A percentile compares a stretch with the other conserved stretches of the same genome.
These are phyloP conservation scores for Cytidiella melzeri DNA, from an alignment of 768 basidiomycete species.

Conservation along the genomic window DNA sequence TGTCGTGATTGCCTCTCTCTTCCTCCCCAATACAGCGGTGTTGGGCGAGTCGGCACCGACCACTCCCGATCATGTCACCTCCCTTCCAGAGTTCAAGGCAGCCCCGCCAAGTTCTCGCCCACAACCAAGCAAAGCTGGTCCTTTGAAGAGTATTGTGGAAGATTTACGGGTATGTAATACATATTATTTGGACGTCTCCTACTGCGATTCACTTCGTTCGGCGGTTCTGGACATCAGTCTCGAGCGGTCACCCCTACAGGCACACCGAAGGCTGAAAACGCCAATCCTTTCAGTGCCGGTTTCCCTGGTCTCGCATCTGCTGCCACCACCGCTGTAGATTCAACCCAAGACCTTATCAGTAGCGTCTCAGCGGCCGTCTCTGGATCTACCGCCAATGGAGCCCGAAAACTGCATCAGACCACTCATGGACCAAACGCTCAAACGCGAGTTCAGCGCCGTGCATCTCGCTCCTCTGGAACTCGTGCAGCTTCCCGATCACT, in stretches of 20 bases:
- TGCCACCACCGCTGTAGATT: slow-evolving; percentile 7
- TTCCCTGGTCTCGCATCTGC: slow-evolving; percentile 19
- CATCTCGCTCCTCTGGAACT: slow-evolving; percentile 12
- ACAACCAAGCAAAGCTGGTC: slow-evolving; percentile 24
- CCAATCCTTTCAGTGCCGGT: slow-evolving; percentile 55
- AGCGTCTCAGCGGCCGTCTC: slow-evolving; percentile 4
- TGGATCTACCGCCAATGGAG: slow-evolving; percentile 3
- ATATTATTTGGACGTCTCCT: neutral
- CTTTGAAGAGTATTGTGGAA: slow-evolving; percentile 70
- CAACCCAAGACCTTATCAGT: slow-evolving; percentile 20
- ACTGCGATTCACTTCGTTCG: neutral
- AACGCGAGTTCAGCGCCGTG: slow-evolving; percentile 21
- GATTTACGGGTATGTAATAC: slow-evolving; percentile 62
- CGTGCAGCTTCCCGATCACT: slow-evolving; percentile 18
- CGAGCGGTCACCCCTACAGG: slow-evolving; percentile 38
- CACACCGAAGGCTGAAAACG: slow-evolving; percentile 35
- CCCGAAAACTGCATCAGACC: slow-evolving; percentile 38
- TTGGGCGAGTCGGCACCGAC: slow-evolving; percentile 50
- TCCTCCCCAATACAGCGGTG: slow-evolving; percentile 70
- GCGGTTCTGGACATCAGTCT: slow-evolving; percentile 17
- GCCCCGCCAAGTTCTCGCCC: slow-evolving; percentile 8
- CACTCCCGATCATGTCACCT: slow-evolving; percentile 33
- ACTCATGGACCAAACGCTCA: slow-evolving; percentile 31
- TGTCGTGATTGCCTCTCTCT: slow-evolving; percentile 77
- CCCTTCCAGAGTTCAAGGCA: slow-evolving; percentile 15